Evolutionary conservation across 768 basidiomycete species (phyloP).

Genomic region (Hysterangium stoloniferum): DNA sequence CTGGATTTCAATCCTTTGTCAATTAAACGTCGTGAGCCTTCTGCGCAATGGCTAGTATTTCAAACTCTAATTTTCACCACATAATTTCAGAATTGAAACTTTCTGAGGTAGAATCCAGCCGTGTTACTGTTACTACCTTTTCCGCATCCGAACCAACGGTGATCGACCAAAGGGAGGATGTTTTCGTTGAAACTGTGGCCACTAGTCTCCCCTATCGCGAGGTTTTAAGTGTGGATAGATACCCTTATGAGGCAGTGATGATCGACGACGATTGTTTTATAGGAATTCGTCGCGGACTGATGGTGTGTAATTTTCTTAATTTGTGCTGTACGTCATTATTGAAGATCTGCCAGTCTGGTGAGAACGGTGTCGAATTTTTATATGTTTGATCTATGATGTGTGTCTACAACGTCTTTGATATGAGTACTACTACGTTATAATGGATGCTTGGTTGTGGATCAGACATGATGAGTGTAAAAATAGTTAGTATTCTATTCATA

Average conservation of each 20-base stretch:
- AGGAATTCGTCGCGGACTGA: no score
- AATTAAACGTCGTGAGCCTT: background rate
- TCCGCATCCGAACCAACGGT: conserved; percentile 4
- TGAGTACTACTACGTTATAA: no score
- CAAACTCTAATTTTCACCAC: background rate
- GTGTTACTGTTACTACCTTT: background rate
- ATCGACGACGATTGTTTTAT: conserved; percentile 52
- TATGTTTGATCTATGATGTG: no score
- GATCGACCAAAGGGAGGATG: conserved; percentile 20
- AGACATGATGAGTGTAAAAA: no score
- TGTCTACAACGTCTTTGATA: no score
- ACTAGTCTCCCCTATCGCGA: conserved; percentile 43
- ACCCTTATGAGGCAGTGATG: conserved; percentile 31
- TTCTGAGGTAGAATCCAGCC: conserved; percentile 1
- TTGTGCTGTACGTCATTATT: no score
- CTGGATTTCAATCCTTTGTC: conserved; percentile 9
- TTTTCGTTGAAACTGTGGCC: conserved; percentile 35
- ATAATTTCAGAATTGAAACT: conserved; percentile 13
- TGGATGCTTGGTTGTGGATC: no score
- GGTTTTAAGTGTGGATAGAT: conserved; percentile 19
- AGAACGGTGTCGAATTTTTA: no score
- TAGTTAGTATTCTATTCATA: no score
- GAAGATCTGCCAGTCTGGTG: no score
- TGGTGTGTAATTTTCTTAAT: no score
- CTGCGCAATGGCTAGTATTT: background rate